These are phyloP conservation scores for Fusarium papillatum DNA, from an alignment of 2,329 filamentous ascomycete genomes.

Conservation along the genomic window DNA sequence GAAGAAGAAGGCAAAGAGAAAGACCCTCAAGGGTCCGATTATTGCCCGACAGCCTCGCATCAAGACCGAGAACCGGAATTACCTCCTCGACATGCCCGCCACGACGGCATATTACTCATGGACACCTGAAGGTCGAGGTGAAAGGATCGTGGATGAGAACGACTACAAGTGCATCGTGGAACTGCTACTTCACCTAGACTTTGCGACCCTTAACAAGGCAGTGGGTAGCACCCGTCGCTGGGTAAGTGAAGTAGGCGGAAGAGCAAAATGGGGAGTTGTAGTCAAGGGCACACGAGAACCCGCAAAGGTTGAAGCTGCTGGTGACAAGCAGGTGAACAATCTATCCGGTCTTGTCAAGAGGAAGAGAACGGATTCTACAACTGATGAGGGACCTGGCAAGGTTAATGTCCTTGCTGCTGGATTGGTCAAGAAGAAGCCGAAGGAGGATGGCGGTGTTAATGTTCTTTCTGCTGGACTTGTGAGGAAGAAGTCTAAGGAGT, in stretches of 20 bases:
- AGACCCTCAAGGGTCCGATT: constrained; percentile 70
- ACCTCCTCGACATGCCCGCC: constrained; percentile 63
- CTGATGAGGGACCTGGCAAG: constrained; percentile 34
- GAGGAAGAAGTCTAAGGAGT: constrained; percentile 68
- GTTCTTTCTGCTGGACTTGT: constrained; percentile 64
- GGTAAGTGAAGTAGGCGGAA: constrained; percentile 74
- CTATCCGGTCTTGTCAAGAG: constrained; percentile 63
- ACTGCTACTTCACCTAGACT: constrained; percentile 80
- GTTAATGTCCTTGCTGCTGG: constrained; percentile 63
- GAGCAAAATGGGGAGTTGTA: constrained; percentile 64
- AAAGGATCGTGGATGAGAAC: constrained; percentile 72
- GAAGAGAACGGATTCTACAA: constrained; percentile 53
- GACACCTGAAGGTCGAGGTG: constrained; percentile 72
- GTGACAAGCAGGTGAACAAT: constrained; percentile 55
- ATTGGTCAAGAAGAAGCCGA: constrained; percentile 68
- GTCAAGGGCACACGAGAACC: constrained; percentile 60
- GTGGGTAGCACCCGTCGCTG: constrained; percentile 76
- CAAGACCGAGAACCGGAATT: constrained; percentile 69
- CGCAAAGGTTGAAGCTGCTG: constrained; percentile 20
- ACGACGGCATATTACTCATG: constrained; percentile 75
- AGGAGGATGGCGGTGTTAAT: constrained; percentile 56
- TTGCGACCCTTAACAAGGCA: constrained; percentile 74
- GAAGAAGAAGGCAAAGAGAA: constrained; percentile 56
- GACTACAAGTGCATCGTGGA: constrained; percentile 78
- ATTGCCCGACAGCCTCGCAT: constrained; percentile 73